Base-by-base conservation (phyloP, 148 eudicot genomes). In the Vaccinium myrtillus region DNA sequence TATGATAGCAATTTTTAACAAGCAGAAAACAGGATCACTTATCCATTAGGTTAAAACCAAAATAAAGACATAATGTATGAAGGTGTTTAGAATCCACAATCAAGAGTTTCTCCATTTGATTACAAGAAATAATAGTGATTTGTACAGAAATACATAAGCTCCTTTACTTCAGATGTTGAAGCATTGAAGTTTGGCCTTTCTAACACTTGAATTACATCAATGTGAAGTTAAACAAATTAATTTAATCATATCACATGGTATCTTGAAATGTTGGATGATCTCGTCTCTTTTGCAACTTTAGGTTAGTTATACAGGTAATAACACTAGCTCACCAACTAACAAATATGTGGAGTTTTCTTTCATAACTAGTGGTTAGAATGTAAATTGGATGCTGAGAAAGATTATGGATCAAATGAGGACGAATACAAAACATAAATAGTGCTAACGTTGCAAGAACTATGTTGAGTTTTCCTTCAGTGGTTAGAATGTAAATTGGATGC, bases 271-370 rank as follows among this genome's bases (percentile, higher is more conserved):
- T 18, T 19, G 43, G 9, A 54, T 23, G 30, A 30, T 70, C 76
- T 51, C 46, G n/a, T 70, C 54, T 30, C 77, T 71, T 82, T 51
- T 18, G n/a, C 14, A 36, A 73, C 27, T n/a, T 59, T 61, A 11
- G 49, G 46, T 36, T 65, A 10, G 19, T 51, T 15, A 55, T 69
- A 30, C 4, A 73, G 10, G 51, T 13, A 32, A 36, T 43, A 32
- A 73, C 48, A 54, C 19, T 82, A 71, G 56, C 10, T 54, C 84
- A 82, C 73, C 27, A 82, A 69, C 61, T 32, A 46, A 51, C 48
- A 30, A 46, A 61, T 4, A 67, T 50, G 50, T 81, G 9, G 59
- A 10, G 23, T 27, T 70, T 18, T 82, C 46, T 30, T 70, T 82
- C 30, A 14, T 9, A 30, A 5, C 10, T 10, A 30, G 54, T 70